Evolutionary conservation across 2,329 filamentous ascomycete species (phyloP), one percentile per base, ranked within the genome.

Genomic region (Claviceps sp.): DNA sequence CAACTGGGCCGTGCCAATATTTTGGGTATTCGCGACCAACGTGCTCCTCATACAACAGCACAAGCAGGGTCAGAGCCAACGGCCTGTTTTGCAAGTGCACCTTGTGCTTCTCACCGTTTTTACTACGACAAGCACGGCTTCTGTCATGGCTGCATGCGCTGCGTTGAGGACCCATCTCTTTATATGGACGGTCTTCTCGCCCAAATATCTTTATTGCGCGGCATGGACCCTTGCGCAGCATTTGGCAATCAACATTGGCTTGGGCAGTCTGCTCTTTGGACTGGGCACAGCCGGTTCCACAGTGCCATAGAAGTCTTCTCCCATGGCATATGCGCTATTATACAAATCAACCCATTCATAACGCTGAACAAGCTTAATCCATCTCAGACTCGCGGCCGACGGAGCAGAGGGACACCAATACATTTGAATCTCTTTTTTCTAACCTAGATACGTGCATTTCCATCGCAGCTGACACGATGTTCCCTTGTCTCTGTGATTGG

Each of bases 181-280:
- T 65, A 90, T 98, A 55, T 98, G 93, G 93, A 97, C 91, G 0
- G 93, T 98, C 11, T 98, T 98, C 67, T 95, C 88, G 57, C 93
- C 93, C 0, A 98, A 97, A 67, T 97, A 90, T 66, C 70, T 98
- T 58, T 98, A 95, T 65, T 87, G 82, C 57, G 85, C 93, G 74
- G 89, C 85, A 14, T 98, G 93, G 94, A 82, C 79, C 56, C 63
- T 91, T 46, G 87, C 80, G 7, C 88, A 90, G 71, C 91, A 98
- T 77, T 64, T 90, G 55, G 63, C 77, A 40, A 72, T 91, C 44
- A 89, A 91, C 65, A 60, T 90, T 37, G 71, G 77, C 5, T 58
- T 84, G 44, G 82, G 81, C 1, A 74, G 80, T 34, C 50, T 78
- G 40, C 59, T 87, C 47, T 82, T 77, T 61, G 77, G 73, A 71